Percentiles rank a stretch among this genome's conserved stretches.
These are phyloP conservation scores for Prasinococcaceae sp. DNA, from an alignment of 139 green algal genomes.

Conservation along the genomic window DNA sequence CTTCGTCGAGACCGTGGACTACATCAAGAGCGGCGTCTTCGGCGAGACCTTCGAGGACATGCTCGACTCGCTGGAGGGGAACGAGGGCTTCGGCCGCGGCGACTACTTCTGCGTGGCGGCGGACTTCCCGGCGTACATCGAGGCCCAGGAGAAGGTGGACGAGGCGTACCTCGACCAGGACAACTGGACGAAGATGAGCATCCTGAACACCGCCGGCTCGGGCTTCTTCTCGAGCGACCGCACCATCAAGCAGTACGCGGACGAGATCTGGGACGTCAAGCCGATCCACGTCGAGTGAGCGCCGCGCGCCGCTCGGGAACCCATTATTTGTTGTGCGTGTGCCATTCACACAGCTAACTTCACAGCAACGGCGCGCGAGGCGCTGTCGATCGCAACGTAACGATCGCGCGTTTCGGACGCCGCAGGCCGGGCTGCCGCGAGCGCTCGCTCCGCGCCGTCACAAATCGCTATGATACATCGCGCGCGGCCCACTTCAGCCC, in stretches of 20 bases:
- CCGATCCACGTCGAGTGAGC: constrained; percentile 13
- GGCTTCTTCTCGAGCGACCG: constrained; percentile 63
- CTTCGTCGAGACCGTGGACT: constrained; percentile 39
- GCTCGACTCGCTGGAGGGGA: constrained; percentile 50
- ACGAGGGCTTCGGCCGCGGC: constrained; percentile 34
- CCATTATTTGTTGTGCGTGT: too few species aligned
- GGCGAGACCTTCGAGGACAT: constrained; percentile 81
- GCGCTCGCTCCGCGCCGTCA: too few species aligned
- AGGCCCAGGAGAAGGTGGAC: constrained; percentile 66
- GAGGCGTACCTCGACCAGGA: constrained; percentile 42
- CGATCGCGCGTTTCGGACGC: too few species aligned
- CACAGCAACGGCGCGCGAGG: too few species aligned
- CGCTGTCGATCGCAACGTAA: too few species aligned
- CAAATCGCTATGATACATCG: too few species aligned
- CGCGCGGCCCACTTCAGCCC: too few species aligned
- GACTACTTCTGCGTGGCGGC: constrained; percentile 94
- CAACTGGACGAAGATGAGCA: constrained; percentile 49
- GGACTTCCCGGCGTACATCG: constrained; percentile 87
- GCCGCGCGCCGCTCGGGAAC: too few species aligned
- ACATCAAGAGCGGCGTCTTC: constrained; percentile 63
- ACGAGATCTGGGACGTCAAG: constrained; percentile 68
- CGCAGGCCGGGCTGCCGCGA: too few species aligned
- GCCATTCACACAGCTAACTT: too few species aligned
- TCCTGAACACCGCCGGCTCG: constrained; percentile 53
- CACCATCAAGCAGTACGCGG: constrained; percentile 66